Base-by-base conservation (phyloP, 208 protist species). In the Leishmania major region DNA sequence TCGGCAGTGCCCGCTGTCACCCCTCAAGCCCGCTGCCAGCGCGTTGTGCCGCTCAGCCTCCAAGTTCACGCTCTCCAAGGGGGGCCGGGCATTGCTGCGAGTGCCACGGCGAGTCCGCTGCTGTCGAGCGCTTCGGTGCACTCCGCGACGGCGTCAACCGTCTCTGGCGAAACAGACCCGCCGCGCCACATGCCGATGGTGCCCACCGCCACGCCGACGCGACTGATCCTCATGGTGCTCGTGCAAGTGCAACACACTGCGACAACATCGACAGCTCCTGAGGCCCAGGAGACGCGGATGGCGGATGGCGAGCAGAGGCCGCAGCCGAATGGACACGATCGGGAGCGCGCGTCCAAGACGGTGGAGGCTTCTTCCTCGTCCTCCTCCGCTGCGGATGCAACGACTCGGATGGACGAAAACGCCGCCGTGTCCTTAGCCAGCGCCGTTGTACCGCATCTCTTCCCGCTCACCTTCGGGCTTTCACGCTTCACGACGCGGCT, bases 21-120 rank as follows among this genome's bases (percentile, higher is more conserved):
- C 22, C n/a, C 67, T 43, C 22, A 55, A 62, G 28, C 51, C 31
- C 0, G 49, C 11, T 13, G 69, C 47, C 71, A 70, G 6, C 51
- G 71, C 64, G 83, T 80, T 17, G 78, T 78, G 31, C 83, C 83
- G 66, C 67, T 86, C 45, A 86, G 83, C n/a, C 57, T 86, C 62
- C 83, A 83, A 45, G 83, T 80, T 28, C 78, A 73, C 57, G 78
- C 83, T 28, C 60, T 83, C 10, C 83, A 86, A 71, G 75, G 74
- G 17, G 75, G 57, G 15, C 45, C 40, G 28, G 49, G 55, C 22
- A 17, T 7, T 45, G 75, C 73, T 11, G 31, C 35, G 17, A 43
- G 4, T 17, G 35, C 80, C 25, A 22, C 40, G 74, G 53, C 49
- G 35, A 10, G 69, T 7, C 62, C 28, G 35, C 77, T 45, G 11